A percentile compares a stretch with the other conserved stretches of the same genome.
These are phyloP conservation scores for Pelargonium fulgidum DNA, from an alignment of 441 rosid species.

Conservation along the genomic window DNA sequence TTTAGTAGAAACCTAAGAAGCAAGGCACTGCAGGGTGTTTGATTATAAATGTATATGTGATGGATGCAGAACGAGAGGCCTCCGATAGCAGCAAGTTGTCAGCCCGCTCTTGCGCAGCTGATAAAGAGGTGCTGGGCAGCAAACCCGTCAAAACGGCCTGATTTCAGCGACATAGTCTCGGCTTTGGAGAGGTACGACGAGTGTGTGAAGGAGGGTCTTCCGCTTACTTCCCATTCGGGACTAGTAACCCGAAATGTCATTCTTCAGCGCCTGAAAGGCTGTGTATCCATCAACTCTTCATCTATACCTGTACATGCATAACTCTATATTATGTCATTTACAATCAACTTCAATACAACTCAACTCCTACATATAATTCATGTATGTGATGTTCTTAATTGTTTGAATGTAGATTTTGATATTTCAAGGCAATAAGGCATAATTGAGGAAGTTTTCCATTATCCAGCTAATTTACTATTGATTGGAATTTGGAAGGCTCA, in stretches of 20 bases:
- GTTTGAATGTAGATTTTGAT: not conserved
- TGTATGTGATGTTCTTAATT: not conserved
- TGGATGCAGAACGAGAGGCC: slow-evolving; percentile 73
- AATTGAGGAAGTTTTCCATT: not conserved
- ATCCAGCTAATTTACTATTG: not conserved
- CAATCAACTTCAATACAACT: not conserved
- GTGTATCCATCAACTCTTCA: slow-evolving; percentile 52
- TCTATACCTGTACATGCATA: slow-evolving; percentile 74
- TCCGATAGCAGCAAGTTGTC: slow-evolving; percentile 83
- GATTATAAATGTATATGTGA: not conserved
- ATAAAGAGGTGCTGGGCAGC: slow-evolving; percentile 89
- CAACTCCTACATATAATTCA: not conserved
- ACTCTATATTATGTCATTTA: slow-evolving; percentile 14
- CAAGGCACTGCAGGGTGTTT: not conserved
- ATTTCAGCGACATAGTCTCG: slow-evolving; percentile 77
- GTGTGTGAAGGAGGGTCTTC: slow-evolving; percentile 81
- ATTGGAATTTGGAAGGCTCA: not conserved
- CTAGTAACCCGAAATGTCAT: slow-evolving; percentile 56
- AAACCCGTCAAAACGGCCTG: slow-evolving; percentile 80
- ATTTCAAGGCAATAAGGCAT: no score
- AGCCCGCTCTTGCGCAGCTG: slow-evolving; percentile 76
- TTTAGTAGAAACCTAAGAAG: no score
- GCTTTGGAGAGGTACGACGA: slow-evolving; percentile 74
- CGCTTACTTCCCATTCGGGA: slow-evolving; percentile 63
- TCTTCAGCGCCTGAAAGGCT: slow-evolving; percentile 64